Base-by-base conservation (phyloP, 306 rosid genomes). In the Medicago lupulina region DNA sequence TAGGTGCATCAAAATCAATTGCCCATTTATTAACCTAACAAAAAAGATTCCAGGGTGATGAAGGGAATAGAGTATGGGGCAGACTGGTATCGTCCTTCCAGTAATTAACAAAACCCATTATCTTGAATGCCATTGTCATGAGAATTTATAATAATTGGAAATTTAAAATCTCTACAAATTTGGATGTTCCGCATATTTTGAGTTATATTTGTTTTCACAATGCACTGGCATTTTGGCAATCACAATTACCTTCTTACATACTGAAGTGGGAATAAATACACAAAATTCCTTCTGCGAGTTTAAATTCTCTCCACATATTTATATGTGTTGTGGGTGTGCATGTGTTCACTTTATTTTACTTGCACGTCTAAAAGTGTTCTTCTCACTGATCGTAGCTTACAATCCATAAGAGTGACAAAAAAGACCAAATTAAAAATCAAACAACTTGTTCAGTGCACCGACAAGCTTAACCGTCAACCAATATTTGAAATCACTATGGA, bases 401-500 rank as follows among this genome's bases (percentile, higher is more conserved):
- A 39, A 25, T 49, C 71, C 59, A 31, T 31, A 4, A 31, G 36
- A 34, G 70, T 41, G 28, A 66, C 54, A 43, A 36, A 41, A 58
- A 71, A 55, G 28, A 61, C 17, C 41, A 47, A 47, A 25, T 44
- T 44, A 49, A 63, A 67, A 18, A 70, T 50, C 67, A 59, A 65
- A 67, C 68, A 47, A 34, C 80, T 44, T 69, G 53, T 59, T 31
- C 21, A 58, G 21, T 9, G 62, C 57, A 34, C 62, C 34, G 71
- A 62, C 19, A 44, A 49, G 46, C 47, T 9, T 73, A 72, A 51
- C 39, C 46, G 54, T 76, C 47, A 61, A 73, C 7, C 46, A 2
- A 61, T 63, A 58, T 16, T 34, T 60, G 74, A 76, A 38, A 70
- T 39, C 79, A 74, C 55, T 54, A 68, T 13, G 58, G 43, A 57